These are phyloP conservation scores for Xylariales sp. DNA, from an alignment of 2,329 filamentous ascomycete species.

Conservation along the genomic window DNA sequence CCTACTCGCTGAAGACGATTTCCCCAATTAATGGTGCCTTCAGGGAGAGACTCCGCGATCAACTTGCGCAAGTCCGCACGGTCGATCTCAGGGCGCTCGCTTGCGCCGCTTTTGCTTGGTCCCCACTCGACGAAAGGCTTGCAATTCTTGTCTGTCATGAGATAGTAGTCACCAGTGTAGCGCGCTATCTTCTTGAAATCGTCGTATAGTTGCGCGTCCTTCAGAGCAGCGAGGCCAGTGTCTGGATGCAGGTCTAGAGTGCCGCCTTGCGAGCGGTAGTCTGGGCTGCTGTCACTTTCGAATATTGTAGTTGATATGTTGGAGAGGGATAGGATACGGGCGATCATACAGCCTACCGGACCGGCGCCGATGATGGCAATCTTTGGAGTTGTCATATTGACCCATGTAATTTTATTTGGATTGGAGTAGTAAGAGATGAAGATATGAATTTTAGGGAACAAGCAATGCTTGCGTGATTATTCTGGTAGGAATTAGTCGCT, in stretches of 20 bases:
- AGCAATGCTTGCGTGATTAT: too few relatives aligned
- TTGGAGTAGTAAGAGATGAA: constrained; percentile 11
- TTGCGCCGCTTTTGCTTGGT: constrained; percentile 27
- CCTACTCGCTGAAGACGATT: constrained; percentile 36
- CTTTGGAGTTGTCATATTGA: constrained; percentile 18
- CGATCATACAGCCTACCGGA: constrained; percentile 45
- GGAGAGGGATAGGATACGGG: constrained; percentile 45
- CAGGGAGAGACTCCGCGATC: constrained; percentile 39
- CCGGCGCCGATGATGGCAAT: constrained; percentile 47
- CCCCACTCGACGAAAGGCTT: constrained; percentile 28
- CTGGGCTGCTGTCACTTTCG: constrained; percentile 40
- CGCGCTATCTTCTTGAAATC: constrained; percentile 46
- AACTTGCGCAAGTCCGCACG: constrained; percentile 39
- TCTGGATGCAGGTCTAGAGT: constrained; percentile 49
- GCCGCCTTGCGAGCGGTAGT: constrained; percentile 45
- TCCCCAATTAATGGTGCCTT: constrained; percentile 41
- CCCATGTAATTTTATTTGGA: neutral
- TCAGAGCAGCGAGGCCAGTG: constrained; percentile 46
- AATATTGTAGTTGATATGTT: constrained; percentile 44
- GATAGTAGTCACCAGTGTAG: constrained; percentile 46
- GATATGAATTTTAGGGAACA: too few relatives aligned
- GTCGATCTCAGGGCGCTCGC: constrained; percentile 49
- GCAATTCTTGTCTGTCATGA: constrained; percentile 39
- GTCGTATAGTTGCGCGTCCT: constrained; percentile 43
- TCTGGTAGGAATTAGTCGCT: too few relatives aligned